Evolutionary conservation across 306 rosid species (phyloP).

Genomic region (Ochetophila trinervis): DNA sequence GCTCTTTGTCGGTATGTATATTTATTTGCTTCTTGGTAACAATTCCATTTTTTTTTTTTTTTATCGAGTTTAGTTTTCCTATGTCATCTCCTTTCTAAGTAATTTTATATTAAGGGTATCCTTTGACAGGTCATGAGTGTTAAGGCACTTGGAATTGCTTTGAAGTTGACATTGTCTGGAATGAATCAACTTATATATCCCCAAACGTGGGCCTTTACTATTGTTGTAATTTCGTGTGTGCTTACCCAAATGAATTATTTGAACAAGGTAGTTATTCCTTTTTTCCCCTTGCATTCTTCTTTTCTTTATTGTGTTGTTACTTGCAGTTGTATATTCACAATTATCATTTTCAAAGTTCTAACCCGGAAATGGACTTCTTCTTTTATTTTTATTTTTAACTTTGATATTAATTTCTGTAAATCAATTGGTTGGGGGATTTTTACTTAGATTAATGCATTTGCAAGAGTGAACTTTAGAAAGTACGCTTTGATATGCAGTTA

Average conservation of each 20-base stretch:
- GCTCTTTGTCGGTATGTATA: conserved; percentile 88
- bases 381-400: too few species aligned
- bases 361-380: not conserved
- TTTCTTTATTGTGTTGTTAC: not conserved
- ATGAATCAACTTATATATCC: conserved; percentile 92
- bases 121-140: conserved; percentile 95
- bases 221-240: conserved; percentile 78
- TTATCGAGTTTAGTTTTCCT: conserved; percentile 11
- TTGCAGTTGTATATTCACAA: not conserved
- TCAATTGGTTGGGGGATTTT: too few species aligned
- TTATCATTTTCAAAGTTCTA: not conserved
- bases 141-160: conserved; percentile 95
- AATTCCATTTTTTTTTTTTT: not conserved
- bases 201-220: conserved; percentile 85
- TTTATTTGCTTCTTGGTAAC: conserved; percentile 8
- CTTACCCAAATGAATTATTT: conserved; percentile 99
- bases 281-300: not conserved
- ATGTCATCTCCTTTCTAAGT: conserved; percentile 23
- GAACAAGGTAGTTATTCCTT: conserved; percentile 57
- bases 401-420: too few species aligned
- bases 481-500: conserved; percentile 1
- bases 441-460: too few species aligned
- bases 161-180: conserved; percentile 90
- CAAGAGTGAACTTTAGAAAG: not conserved
- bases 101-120: conserved; percentile 24